Evolutionary conservation across 2,329 filamentous ascomycete species (phyloP).

Genomic region (Alternaria ethzedia): DNA sequence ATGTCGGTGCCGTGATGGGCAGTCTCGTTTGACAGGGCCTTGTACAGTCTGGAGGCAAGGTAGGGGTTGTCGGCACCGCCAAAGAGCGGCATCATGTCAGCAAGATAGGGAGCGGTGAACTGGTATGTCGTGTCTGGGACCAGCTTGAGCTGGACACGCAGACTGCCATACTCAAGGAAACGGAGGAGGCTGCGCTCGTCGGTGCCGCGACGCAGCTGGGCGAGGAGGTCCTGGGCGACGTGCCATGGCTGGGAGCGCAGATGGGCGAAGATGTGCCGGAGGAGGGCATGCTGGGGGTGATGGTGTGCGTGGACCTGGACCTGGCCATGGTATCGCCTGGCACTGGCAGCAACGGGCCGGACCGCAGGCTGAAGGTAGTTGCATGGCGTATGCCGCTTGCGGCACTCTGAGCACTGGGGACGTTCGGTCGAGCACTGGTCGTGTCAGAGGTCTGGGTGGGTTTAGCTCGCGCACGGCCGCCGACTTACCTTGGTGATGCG

Average conservation of each 20-base stretch:
- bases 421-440: slow-evolving; percentile 1
- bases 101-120: slow-evolving; percentile 2
- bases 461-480: neutral
- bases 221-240: neutral
- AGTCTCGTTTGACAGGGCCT: neutral
- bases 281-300: neutral
- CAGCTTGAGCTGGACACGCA: slow-evolving; percentile 1
- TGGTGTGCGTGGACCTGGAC: neutral
- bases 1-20: neutral
- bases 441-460: neutral
- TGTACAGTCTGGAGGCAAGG: slow-evolving; percentile 1
- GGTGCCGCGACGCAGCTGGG: neutral
- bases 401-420: slow-evolving; percentile 3
- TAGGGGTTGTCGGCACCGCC: neutral
- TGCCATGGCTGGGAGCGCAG: neutral
- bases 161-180: slow-evolving; percentile 5
- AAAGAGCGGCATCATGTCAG: slow-evolving; percentile 4
- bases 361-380: neutral
- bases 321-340: neutral
- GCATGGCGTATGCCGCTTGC: neutral
- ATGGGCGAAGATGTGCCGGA: slow-evolving; percentile 6
- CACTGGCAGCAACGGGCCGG: neutral
- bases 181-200: neutral
- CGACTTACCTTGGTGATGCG: slow-evolving; percentile 7
- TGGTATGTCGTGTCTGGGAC: neutral